Conservation (phyloP, 108 stramenopile species). For the Nitzschia palea region DNA sequence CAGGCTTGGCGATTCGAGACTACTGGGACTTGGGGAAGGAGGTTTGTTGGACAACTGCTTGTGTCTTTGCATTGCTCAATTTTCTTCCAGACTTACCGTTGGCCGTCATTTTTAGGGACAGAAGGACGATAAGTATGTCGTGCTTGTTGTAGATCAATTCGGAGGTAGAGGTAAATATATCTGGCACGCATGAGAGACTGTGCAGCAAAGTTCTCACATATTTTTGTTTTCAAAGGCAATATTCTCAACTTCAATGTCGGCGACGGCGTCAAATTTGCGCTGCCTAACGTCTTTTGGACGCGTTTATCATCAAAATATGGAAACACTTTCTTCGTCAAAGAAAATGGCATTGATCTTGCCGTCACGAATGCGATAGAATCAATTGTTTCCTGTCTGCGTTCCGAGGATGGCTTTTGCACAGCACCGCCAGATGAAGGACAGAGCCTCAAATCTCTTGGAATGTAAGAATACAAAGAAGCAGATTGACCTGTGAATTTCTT, state of each 20-base stretch:
- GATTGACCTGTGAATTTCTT: too few relatives aligned
- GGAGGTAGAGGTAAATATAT: slow-evolving; percentile 67
- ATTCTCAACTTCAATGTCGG: slow-evolving; percentile 89
- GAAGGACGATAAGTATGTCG: slow-evolving; percentile 89
- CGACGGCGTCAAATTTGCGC: slow-evolving; percentile 66
- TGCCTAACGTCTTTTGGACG: slow-evolving; percentile 90
- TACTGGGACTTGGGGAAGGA: slow-evolving; percentile 91
- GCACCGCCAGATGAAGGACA: slow-evolving; percentile 73
- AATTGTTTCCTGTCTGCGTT: slow-evolving; percentile 72
- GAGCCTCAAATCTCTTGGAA: slow-evolving; percentile 68
- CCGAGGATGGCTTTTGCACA: slow-evolving; percentile 82
- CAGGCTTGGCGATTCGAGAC: slow-evolving; percentile 72
- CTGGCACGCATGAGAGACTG: background rate
- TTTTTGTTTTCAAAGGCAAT: slow-evolving; percentile 42
- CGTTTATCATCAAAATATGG: slow-evolving; percentile 77
- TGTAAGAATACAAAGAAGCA: background rate
- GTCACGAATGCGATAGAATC: slow-evolving; percentile 83
- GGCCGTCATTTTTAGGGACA: slow-evolving; percentile 38
- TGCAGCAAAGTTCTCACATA: background rate
- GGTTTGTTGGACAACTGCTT: slow-evolving; percentile 10
- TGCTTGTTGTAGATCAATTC: slow-evolving; percentile 86
- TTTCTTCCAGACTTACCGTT: background rate
- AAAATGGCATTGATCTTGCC: slow-evolving; percentile 85
- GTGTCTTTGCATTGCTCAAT: background rate
- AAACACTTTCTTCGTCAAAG: slow-evolving; percentile 80